Base-by-base conservation (phyloP, 2,329 filamentous ascomycete genomes). In the Clonostachys solani region DNA sequence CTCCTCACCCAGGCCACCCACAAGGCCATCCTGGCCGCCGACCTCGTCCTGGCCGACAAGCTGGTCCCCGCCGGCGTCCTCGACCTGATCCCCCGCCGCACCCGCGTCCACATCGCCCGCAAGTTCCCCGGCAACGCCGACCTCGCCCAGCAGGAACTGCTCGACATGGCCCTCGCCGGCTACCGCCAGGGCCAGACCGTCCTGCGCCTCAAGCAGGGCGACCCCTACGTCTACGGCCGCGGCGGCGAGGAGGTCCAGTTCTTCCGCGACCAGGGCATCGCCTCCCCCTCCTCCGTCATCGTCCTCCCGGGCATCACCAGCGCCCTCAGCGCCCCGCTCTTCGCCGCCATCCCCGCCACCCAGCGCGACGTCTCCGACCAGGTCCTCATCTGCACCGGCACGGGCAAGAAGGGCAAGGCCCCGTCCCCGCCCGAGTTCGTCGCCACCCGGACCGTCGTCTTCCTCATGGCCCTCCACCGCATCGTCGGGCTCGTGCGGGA, bases 51-150 rank as follows among this genome's bases (percentile, higher is more conserved):
- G 6, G 89, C 88, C 40, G 89, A 94, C 69, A 94, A 94, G 68
- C 84, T 94, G 43, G 88, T 94, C 5, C 89, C 94, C 0, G 78
- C 89, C 0, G 83, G 87, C 8, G 89, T 99, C 4, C 76, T 99
- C 10, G 89, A 92, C 53, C 81, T 99, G 15, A 87, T 97, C 47
- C 94, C 94, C 2, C 89, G 94, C 35, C 83, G 92, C 46, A 95
- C 92, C 9, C 85, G 87, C 10, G 86, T 97, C 12, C 84, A 89
- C 58, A 99, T 99, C 57, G 92, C 94, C 5, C 87, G 92, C 60
- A 99, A 99, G 65, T 99, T 99, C 67, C 94, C 94, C 1, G 94
- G 94, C 18, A 97, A 99, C 66, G 94, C 94, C 38, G 94, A 99
- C 57, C 83, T 83, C 41, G 94, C 94, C 0, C 94, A 99, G 63